Evolutionary conservation across 2,329 filamentous ascomycete genomes (phyloP).

Genomic region (Penicillium paneum): DNA sequence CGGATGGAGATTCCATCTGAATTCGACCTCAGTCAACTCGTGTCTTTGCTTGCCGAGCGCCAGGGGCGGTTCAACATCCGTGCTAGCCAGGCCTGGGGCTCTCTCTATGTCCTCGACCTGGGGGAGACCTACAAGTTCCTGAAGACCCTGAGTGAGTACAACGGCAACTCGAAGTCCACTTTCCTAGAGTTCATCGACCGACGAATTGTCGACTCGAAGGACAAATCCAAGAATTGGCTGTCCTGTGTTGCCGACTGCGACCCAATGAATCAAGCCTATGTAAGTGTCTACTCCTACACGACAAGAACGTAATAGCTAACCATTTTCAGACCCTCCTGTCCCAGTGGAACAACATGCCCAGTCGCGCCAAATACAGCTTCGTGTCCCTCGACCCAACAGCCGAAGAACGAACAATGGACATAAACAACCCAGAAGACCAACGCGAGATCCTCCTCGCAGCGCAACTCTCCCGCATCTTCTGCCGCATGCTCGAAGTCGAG

Average conservation of each 20-base stretch:
- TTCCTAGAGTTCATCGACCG: conserved; percentile 46
- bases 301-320: neutral
- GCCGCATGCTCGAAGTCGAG: conserved; percentile 47
- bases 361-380: conserved; percentile 44
- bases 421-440: conserved; percentile 35
- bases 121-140: conserved; percentile 43
- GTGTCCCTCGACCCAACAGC: conserved; percentile 30
- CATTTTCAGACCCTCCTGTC: conserved; percentile 40
- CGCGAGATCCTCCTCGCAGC: conserved; percentile 44
- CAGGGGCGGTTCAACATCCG: conserved; percentile 45
- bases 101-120: conserved; percentile 43
- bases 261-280: conserved; percentile 41
- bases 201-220: conserved; percentile 44
- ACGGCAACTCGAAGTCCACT: conserved; percentile 38
- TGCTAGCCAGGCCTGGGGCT: conserved; percentile 42
- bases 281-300: conserved; percentile 25
- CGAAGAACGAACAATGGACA: conserved; percentile 41
- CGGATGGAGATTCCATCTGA: conserved; percentile 42
- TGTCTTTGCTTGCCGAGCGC: conserved; percentile 38
- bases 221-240: conserved; percentile 46
- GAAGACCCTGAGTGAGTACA: conserved; percentile 37
- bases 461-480: conserved; percentile 46
- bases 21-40: conserved; percentile 39
- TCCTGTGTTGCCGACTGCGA: conserved; percentile 42
- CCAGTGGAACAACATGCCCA: conserved; percentile 48